These are phyloP conservation scores for Rasamsonia emersonii DNA, from an alignment of 2,329 filamentous ascomycete genomes.

Conservation along the genomic window DNA sequence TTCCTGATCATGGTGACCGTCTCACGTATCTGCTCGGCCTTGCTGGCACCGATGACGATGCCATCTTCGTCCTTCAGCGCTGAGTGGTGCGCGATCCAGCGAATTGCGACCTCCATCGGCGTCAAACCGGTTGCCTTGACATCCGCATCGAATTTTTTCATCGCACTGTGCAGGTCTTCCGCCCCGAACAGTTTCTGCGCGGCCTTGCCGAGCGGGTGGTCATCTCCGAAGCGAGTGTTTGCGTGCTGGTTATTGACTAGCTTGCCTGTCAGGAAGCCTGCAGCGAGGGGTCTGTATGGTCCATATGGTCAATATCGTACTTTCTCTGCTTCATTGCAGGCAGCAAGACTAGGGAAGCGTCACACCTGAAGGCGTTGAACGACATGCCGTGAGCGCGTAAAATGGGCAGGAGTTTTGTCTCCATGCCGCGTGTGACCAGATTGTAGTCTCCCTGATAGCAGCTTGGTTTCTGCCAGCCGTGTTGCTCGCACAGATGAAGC, in stretches of 20 bases:
- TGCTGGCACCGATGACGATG: slow-evolving; percentile 52
- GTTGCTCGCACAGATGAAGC: slow-evolving; percentile 24
- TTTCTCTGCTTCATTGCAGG: slow-evolving; percentile 5
- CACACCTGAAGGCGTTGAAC: slow-evolving; percentile 17
- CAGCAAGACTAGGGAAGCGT: slow-evolving; percentile 6
- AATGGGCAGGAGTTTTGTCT: slow-evolving; percentile 27
- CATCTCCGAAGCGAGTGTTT: slow-evolving; percentile 20
- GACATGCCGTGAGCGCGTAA: slow-evolving; percentile 24
- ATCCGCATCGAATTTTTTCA: slow-evolving; percentile 22
- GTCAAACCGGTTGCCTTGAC: slow-evolving; percentile 47
- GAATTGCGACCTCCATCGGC: slow-evolving; percentile 62
- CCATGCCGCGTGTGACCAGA: slow-evolving; percentile 26
- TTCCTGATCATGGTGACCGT: slow-evolving; percentile 53
- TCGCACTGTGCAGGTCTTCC: slow-evolving; percentile 18
- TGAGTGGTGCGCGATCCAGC: slow-evolving; percentile 68
- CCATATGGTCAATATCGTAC: slow-evolving; percentile 1
- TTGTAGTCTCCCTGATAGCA: slow-evolving; percentile 37
- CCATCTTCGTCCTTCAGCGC: slow-evolving; percentile 51
- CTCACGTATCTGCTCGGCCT: slow-evolving; percentile 44
- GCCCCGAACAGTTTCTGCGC: slow-evolving; percentile 21
- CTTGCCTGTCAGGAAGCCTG: slow-evolving; percentile 30
- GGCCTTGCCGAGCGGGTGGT: slow-evolving; percentile 17
- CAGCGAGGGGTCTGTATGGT: slow-evolving; percentile 16
- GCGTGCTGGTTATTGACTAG: slow-evolving; percentile 16
- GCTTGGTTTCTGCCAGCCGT: slow-evolving; percentile 28